These are phyloP conservation scores for Annulohypoxylon nitens DNA, from an alignment of 495 filamentous ascomycete species.

Conservation along the genomic window DNA sequence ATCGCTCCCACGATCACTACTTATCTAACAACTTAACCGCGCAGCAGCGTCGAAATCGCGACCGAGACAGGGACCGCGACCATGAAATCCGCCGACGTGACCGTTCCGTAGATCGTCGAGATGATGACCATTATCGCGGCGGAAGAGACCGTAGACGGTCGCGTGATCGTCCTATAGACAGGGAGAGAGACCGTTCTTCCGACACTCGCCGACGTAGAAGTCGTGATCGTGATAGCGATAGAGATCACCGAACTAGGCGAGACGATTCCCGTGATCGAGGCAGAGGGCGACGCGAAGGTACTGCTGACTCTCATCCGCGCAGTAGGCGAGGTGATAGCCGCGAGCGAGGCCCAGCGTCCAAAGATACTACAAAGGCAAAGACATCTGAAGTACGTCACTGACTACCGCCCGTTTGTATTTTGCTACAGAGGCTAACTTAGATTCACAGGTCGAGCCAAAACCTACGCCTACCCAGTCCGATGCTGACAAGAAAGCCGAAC, in stretches of 20 bases:
- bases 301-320: slow-evolving; percentile 79
- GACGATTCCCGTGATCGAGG: slow-evolving; percentile 82
- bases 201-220: slow-evolving; percentile 70
- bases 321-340: slow-evolving; percentile 76
- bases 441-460: slow-evolving; percentile 60
- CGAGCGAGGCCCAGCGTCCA: slow-evolving; percentile 62
- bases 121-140: slow-evolving; percentile 75
- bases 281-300: slow-evolving; percentile 78
- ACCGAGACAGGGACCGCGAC: slow-evolving; percentile 64
- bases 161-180: slow-evolving; percentile 72
- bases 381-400: slow-evolving; percentile 64
- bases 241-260: slow-evolving; percentile 80
- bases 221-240: slow-evolving; percentile 67
- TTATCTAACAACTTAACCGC: slow-evolving; percentile 50
- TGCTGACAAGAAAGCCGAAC: slow-evolving; percentile 86
- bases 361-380: slow-evolving; percentile 60
- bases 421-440: slow-evolving; percentile 33
- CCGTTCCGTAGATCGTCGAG: slow-evolving; percentile 78
- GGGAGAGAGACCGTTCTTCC: slow-evolving; percentile 68
- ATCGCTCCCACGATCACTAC: slow-evolving; percentile 3
- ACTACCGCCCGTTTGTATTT: not conserved
- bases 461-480: slow-evolving; percentile 71
- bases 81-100: slow-evolving; percentile 77
- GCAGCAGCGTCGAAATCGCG: slow-evolving; percentile 71
- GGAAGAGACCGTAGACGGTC: slow-evolving; percentile 68